Evolutionary conservation across 495 filamentous ascomycete species (phyloP).

Genomic region (Cryomyces antarcticus): DNA sequence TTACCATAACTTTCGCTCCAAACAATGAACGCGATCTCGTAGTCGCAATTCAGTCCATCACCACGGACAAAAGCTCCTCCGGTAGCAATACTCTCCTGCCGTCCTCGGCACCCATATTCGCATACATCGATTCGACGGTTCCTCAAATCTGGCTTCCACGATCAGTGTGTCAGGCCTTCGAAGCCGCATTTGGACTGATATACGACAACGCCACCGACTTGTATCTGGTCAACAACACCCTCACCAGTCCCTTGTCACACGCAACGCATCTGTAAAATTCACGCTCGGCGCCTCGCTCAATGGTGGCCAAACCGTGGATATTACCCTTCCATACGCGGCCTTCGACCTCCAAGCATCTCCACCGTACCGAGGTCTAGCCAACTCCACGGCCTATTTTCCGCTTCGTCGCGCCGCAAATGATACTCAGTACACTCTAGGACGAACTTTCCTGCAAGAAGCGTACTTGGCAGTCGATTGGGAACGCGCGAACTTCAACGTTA

Average conservation of each 20-base stretch:
- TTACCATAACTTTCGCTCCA: constrained; percentile 27
- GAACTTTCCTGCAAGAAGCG: constrained; percentile 37
- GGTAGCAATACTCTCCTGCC: constrained; percentile 7
- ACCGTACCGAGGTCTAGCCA: constrained; percentile 12
- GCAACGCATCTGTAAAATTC: constrained; percentile 31
- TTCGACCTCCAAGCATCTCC: constrained; percentile 27
- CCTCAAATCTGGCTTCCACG: constrained; percentile 34
- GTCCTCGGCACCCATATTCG: constrained; percentile 3
- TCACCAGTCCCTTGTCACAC: constrained; percentile 23
- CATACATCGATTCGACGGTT: constrained; percentile 32
- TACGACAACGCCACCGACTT: constrained; percentile 23
- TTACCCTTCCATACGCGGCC: constrained; percentile 30
- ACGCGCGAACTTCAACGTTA: constrained; percentile 25
- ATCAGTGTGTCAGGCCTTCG: constrained; percentile 31
- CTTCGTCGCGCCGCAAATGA: constrained; percentile 27
- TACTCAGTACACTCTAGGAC: constrained; percentile 32
- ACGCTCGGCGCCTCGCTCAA: constrained; percentile 23
- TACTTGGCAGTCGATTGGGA: constrained; percentile 30
- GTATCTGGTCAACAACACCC: constrained; percentile 28
- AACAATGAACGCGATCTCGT: constrained; percentile 30
- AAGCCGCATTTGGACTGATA: constrained; percentile 28
- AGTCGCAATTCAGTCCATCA: constrained; percentile 28
- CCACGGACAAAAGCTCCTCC: constrained; percentile 3
- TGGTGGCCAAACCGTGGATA: constrained; percentile 21
- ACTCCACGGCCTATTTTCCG: constrained; percentile 29